Evolutionary conservation across 176 grass and related monocot species (phyloP), one percentile per base, ranked within the genome.

Genomic region (Panicum miliaceum): DNA sequence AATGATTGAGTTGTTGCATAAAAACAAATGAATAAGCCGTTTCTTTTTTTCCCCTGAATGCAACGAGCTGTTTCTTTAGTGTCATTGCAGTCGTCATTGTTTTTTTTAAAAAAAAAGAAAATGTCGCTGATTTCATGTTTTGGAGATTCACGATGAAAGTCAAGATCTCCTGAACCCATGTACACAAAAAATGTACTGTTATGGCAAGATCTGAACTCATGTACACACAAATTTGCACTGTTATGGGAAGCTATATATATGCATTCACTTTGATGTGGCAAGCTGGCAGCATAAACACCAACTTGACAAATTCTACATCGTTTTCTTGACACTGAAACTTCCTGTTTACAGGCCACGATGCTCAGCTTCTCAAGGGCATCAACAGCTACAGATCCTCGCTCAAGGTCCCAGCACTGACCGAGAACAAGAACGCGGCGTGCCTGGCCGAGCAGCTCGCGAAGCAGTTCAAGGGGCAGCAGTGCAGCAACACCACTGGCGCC

Each of bases 401-500:
- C 59, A 96, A 94, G 81, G 86, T 99, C 66, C 85, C 97, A 0
- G 72, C 84, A 22, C 84, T 99, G 51, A n/a, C 84, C 0, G 89
- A 94, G 80, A 99, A 99, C 75, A 74, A 48, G 25, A 92, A 96
- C 40, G 97, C 97, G 2, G 91, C 25, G 36, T 99, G 97, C 86
- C 74, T 99, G 2, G 91, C 97, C 2, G 93, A 94, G 35, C 97
- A 99, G 89, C 62, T 96, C 3, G 91, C 93, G 1, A 84, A 86
- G 60, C 91, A 94, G 71, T 96, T 94, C 84, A 90, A 99, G 50
- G 91, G 86, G 36, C 81, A 94, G 72, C 45, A 51, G 35, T 99
- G 97, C 89, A 99, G 80, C 79, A 96, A 99, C 90, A 79, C 90
- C 18, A 99, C 97, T 16, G 97, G 97, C 53, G 75, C 93, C 47